Conservation (phyloP, 805 yeast genomes). For the Candida oleophila region DNA sequence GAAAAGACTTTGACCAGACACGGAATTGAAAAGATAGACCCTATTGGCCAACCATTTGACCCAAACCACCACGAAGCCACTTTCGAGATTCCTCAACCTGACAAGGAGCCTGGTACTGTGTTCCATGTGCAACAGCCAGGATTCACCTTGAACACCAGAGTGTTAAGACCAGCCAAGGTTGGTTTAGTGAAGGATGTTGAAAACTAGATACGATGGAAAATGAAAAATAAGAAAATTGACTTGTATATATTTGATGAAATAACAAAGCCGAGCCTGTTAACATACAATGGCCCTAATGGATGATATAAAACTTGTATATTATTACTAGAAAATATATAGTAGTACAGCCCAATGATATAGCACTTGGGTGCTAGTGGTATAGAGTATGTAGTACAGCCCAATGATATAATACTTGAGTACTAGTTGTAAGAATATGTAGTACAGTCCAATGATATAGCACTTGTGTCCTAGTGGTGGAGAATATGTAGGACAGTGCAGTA, state of each 20-base stretch:
- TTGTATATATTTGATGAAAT: conserved; percentile 2
- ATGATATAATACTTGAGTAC: too few relatives aligned
- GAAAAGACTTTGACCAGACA: conserved; percentile 79
- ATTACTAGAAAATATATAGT: too few relatives aligned
- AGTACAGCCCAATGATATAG: too few relatives aligned
- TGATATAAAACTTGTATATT: too few relatives aligned
- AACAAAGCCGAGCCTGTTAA: not conserved
- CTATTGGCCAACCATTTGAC: conserved; percentile 81
- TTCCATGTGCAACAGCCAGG: conserved; percentile 93
- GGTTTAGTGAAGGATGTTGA: conserved; percentile 73
- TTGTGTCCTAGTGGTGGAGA: too few relatives aligned
- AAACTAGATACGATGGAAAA: conserved; percentile 3
- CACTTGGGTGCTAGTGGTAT: too few relatives aligned
- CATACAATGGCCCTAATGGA: too few relatives aligned
- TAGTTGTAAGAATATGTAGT: too few relatives aligned
- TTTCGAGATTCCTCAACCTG: conserved; percentile 83
- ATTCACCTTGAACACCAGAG: conserved; percentile 80
- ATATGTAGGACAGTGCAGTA: too few relatives aligned
- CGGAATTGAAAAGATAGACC: conserved; percentile 79
- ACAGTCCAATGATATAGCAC: too few relatives aligned
- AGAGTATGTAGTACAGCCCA: too few relatives aligned
- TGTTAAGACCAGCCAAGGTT: conserved; percentile 92
- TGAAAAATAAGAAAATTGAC: not conserved
- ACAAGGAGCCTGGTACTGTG: conserved; percentile 87
- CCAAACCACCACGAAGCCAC: conserved; percentile 93